phyloP scores from a whole-genome alignment of 805 yeast species.

The Candida dajiaensis region DNA sequence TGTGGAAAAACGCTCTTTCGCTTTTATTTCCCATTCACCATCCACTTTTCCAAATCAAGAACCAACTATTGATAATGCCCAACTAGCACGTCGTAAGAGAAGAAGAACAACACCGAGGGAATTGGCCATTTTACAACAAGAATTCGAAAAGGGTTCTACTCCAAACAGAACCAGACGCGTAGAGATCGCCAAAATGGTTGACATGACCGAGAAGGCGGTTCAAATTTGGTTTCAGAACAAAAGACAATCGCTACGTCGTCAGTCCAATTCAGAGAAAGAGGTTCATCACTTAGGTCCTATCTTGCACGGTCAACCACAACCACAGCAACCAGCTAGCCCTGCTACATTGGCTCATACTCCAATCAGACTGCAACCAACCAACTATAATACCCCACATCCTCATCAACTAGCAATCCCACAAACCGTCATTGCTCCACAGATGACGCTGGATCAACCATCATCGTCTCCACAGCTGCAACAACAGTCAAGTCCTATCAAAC shows the following conservation, averaged over 20 bases:
- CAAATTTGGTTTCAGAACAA: conserved; percentile 98
- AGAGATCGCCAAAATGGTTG: conserved; percentile 73
- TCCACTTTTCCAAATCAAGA: conserved; percentile 80
- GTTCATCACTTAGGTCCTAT: conserved; percentile 25
- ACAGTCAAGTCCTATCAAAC: conserved; percentile 1
- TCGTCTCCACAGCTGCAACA: background rate
- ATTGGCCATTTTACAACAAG: conserved; percentile 71
- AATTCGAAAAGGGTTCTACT: conserved; percentile 70
- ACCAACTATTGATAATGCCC: conserved; percentile 85
- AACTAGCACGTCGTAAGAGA: conserved; percentile 87
- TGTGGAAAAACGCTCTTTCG: conserved; percentile 44
- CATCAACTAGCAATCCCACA: conserved; percentile 2
- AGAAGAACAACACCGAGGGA: conserved; percentile 92
- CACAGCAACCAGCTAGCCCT: conserved; percentile 1
- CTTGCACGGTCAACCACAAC: conserved; percentile 3
- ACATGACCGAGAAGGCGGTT: conserved; percentile 96
- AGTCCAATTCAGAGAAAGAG: conserved; percentile 26
- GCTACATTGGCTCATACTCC: conserved; percentile 2
- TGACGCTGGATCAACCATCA: background rate
- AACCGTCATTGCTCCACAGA: background rate
- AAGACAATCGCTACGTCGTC: conserved; percentile 73
- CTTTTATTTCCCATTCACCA: conserved; percentile 91
- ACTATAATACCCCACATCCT: conserved; percentile 1
- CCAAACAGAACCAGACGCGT: conserved; percentile 75
- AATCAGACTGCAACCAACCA: conserved; percentile 6